Percentiles rank a stretch among this genome's conserved stretches.
phyloP scores from a whole-genome alignment of 257 asterid genomes.

The Fraxinus americana region DNA sequence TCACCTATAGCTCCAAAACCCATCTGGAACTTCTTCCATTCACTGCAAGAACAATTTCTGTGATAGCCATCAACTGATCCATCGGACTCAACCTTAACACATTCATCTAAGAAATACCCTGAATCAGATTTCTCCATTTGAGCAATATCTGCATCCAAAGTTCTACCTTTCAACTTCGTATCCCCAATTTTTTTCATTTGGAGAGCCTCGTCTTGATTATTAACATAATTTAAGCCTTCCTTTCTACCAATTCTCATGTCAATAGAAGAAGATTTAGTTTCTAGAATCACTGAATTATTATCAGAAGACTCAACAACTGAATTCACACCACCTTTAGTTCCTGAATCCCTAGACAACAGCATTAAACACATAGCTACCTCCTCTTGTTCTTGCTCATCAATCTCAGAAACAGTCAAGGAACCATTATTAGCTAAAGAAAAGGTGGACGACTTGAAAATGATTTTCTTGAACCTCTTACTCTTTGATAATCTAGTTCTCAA shows the following conservation, averaged over 20 bases:
- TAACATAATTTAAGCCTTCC: slow-evolving; percentile 22
- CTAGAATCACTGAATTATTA: slow-evolving; percentile 74
- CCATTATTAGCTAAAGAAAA: slow-evolving; percentile 49
- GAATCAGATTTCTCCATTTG: slow-evolving; percentile 74
- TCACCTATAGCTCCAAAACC: slow-evolving; percentile 32
- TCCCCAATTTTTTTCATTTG: slow-evolving; percentile 28
- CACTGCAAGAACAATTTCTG: slow-evolving; percentile 25
- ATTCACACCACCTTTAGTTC: slow-evolving; percentile 55
- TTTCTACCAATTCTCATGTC: slow-evolving; percentile 47
- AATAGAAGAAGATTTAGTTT: slow-evolving; percentile 73
- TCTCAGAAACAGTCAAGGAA: slow-evolving; percentile 71
- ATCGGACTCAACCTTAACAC: slow-evolving; percentile 69
- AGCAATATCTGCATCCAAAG: slow-evolving; percentile 38
- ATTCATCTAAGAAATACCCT: slow-evolving; percentile 82
- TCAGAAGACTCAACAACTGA: slow-evolving; percentile 90
- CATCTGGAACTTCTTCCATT: slow-evolving; percentile 28
- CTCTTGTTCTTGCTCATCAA: slow-evolving; percentile 76
- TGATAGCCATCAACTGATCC: slow-evolving; percentile 54
- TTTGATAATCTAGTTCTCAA: slow-evolving; percentile 47
- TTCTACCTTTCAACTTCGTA: slow-evolving; percentile 37
- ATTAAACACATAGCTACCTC: slow-evolving; percentile 80
- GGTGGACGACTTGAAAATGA: slow-evolving; percentile 44
- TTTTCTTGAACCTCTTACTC: slow-evolving; percentile 53
- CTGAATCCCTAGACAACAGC: slow-evolving; percentile 80
- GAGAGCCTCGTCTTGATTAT: slow-evolving; percentile 31